A percentile compares a stretch with the other conserved stretches of the same genome.
phyloP scores from a whole-genome alignment of 352 stramenopile species.

The Paralagenidium karlingii region DNA sequence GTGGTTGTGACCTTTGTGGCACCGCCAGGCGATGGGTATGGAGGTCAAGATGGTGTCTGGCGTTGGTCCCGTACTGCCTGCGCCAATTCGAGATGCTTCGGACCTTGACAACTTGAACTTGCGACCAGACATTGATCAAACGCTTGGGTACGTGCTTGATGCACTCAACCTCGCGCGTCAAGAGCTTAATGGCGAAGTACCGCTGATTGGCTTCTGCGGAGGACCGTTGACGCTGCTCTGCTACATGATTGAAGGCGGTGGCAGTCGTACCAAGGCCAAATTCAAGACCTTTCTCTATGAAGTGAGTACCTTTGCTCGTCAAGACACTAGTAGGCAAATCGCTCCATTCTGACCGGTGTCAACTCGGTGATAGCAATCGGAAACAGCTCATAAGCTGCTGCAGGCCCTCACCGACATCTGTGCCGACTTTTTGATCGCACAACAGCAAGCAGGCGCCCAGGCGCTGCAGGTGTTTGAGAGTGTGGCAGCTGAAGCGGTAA shows the following conservation, averaged over 20 bases:
- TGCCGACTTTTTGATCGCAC: slow-evolving; percentile 92
- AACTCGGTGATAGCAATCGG: slow-evolving; percentile 81
- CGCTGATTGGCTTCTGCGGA: slow-evolving; percentile 97
- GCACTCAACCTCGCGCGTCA: slow-evolving; percentile 89
- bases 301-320: slow-evolving; percentile 3
- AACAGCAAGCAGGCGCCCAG: slow-evolving; percentile 90
- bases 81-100: slow-evolving; percentile 63
- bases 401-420: slow-evolving; percentile 91
- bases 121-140: slow-evolving; percentile 85
- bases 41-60: slow-evolving; percentile 93
- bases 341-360: too few relatives aligned
- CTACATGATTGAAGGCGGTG: slow-evolving; percentile 98
- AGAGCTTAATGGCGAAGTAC: slow-evolving; percentile 84
- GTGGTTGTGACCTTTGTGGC: not conserved
- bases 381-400: slow-evolving; percentile 86
- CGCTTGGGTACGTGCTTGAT: slow-evolving; percentile 92
- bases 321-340: not conserved
- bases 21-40: slow-evolving; percentile 88
- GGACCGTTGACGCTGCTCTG: slow-evolving; percentile 95
- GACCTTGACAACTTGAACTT: slow-evolving; percentile 88
- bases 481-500: slow-evolving; percentile 91
- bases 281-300: slow-evolving; percentile 91
- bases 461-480: slow-evolving; percentile 96
- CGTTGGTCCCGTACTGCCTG: slow-evolving; percentile 79
- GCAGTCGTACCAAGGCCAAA: slow-evolving; percentile 90